These are phyloP conservation scores for Mycogone perniciosa DNA, from an alignment of 2,329 filamentous ascomycete genomes.

Conservation along the genomic window DNA sequence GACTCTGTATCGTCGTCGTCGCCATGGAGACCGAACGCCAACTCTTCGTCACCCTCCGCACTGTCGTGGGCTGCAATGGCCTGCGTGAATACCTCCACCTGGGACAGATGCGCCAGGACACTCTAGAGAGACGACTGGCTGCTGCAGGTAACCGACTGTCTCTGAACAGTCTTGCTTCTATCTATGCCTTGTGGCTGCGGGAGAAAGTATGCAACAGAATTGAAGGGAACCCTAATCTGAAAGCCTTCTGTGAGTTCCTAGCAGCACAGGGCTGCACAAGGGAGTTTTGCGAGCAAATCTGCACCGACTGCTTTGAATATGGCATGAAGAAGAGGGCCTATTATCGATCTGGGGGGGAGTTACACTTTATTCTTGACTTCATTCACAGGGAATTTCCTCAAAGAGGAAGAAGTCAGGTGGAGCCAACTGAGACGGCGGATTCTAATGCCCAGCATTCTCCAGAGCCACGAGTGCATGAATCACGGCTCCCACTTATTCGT, in stretches of 20 bases:
- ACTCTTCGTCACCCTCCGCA: slow-evolving; percentile 18
- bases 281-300: slow-evolving; percentile 8
- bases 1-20: too few species aligned
- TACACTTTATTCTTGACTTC: neutral
- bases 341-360: neutral
- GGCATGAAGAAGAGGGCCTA: neutral
- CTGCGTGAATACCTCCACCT: slow-evolving; percentile 19
- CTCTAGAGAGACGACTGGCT: slow-evolving; percentile 18
- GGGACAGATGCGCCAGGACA: slow-evolving; percentile 19
- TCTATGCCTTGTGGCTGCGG: slow-evolving; percentile 25
- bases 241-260: slow-evolving; percentile 3
- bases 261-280: neutral
- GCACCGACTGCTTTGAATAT: neutral
- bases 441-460: neutral
- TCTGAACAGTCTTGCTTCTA: slow-evolving; percentile 15
- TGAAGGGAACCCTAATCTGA: neutral
- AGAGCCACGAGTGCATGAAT: too few species aligned
- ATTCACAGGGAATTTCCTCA: neutral
- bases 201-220: slow-evolving; percentile 10
- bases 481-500: too few species aligned
- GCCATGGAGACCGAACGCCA: slow-evolving; percentile 17
- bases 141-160: slow-evolving; percentile 11
- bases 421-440: neutral
- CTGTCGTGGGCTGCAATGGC: slow-evolving; percentile 19
- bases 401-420: neutral